Evolutionary conservation across 2,329 filamentous ascomycete species (phyloP).

Genomic region (Colletotrichum agaves): DNA sequence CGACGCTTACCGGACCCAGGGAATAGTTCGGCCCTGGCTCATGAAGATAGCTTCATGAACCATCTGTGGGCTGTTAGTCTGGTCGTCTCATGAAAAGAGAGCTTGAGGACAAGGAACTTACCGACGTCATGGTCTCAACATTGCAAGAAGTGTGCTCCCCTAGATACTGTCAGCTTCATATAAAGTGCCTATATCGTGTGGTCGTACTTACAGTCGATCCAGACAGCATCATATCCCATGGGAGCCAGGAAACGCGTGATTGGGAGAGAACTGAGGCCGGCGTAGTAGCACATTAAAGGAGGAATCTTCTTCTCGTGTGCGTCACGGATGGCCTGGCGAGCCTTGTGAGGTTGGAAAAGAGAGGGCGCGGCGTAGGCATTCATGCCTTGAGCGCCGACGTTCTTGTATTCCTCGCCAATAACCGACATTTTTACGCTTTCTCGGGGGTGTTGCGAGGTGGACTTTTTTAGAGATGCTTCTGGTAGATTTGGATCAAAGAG

Average conservation of each 20-base stretch:
- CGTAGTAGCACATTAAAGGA: slow-evolving; percentile 55
- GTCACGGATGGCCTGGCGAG: slow-evolving; percentile 57
- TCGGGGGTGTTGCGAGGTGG: not conserved
- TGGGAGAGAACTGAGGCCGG: slow-evolving; percentile 52
- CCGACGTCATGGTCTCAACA: slow-evolving; percentile 60
- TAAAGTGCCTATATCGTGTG: too few species aligned
- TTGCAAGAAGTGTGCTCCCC: slow-evolving; percentile 57
- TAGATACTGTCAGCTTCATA: too few species aligned
- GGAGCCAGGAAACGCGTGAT: slow-evolving; percentile 54
- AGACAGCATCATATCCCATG: slow-evolving; percentile 55
- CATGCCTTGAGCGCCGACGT: slow-evolving; percentile 45
- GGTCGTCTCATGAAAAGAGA: not conserved
- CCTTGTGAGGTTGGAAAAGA: slow-evolving; percentile 58
- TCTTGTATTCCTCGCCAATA: slow-evolving; percentile 35
- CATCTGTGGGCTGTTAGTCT: slow-evolving; percentile 43
- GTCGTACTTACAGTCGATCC: slow-evolving; percentile 52
- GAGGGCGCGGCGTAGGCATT: slow-evolving; percentile 54
- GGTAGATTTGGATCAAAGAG: not conserved
- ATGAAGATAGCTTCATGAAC: slow-evolving; percentile 59
- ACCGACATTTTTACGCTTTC: slow-evolving; percentile 21
- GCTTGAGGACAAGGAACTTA: not conserved
- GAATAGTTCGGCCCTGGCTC: slow-evolving; percentile 56
- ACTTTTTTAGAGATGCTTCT: not conserved
- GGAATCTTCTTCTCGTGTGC: slow-evolving; percentile 58
- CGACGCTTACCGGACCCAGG: slow-evolving; percentile 50